Evolutionary conservation across 202 grass and related monocot species (phyloP), one percentile per base, ranked within the genome.

Genomic region (Hordeum pubiflorum): DNA sequence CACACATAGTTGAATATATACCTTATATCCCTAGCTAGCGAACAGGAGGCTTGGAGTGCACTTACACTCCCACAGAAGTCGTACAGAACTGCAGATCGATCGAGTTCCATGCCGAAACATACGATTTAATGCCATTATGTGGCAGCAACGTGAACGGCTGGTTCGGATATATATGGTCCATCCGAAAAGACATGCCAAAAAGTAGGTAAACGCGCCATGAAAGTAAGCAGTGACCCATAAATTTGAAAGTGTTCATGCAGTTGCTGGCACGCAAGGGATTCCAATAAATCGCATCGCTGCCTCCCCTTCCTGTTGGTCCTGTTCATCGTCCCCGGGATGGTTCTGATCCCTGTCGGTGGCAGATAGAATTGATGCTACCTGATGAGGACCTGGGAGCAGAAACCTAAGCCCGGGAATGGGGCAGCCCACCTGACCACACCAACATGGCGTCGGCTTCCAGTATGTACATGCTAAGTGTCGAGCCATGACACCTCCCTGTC

Each of bases 391-490:
- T 36, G 54, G 74, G 40, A 86, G 54, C 80, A 15, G 83, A 86
- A 83, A 83, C 84, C 83, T 75, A 82, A 86, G 74, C 74, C 46
- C 83, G 12, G 34, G 88, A 86, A 74, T 62, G 80, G 62, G 84
- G 61, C 83, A 71, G 84, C 54, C 48, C 80, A 90, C 46, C 69
- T 75, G 70, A 74, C 40, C 59, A 75, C 41, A 75, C 79, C 83
- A 75, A 82, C 84, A 86, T 83, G 80, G 84, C 80, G 83, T 90
- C 88, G 74, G 75, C 84, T 90, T 89, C 78, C 88, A 74, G 88
- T 80, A 82, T 86, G 75, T 63, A 81, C 87, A 90, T 86, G 80
- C 84, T 76, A 71, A 64, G 70, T 63, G 84, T 83, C 75, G 50
- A 65, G 78, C 54, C 78, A 65, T 77, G 79, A 56, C 68, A 82